Evolutionary conservation across 2,329 filamentous ascomycete species (phyloP), one percentile per base, ranked within the genome.

Genomic region (Fusarium setosum): DNA sequence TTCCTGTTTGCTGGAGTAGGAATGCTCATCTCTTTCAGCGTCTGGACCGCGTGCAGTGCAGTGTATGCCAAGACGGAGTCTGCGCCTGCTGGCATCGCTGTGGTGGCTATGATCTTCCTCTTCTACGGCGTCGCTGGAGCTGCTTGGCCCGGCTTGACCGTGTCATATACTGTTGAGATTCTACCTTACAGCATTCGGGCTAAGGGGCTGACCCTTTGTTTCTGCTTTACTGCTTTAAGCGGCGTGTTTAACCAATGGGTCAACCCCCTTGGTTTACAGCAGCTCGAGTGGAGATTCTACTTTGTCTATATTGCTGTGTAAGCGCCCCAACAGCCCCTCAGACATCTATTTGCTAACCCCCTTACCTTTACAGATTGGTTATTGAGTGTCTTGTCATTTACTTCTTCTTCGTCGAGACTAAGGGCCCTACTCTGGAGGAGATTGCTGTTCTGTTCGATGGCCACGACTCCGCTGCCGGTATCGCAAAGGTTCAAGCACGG

Each of bases 341-440:
- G 3, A 5, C 0, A 9, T 0, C 0, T 1, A 0, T 9, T 5
- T 5, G 4, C 32, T 56, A 29, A 61, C 20, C 6, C 32, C 0
- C 2, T 34, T 32, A 51, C 0, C 0, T 2, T 31, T 7, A 2
- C 8, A 71, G 69, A 0, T 41, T 72, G 42, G 54, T 72, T 0
- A 59, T 72, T 2, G 69, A 72, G 29, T 72, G 67, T 24, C 38
- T 72, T 0, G 51, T 71, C 1, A 72, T 72, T 4, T 72, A 71
- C 49, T 71, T 72, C 50, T 71, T 71, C 47, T 72, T 72, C 5
- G 69, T 72, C 1, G 70, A 72, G 45, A 72, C 70, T 1, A 68
- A 23, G 2, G 70, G 68, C 0, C 69, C 66, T 1, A 71, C 70
- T 1, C 4, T 72, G 26, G 70, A 72, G 4, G 70, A 72, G 20